These are phyloP conservation scores for Ceratobasidium sp. DNA, from an alignment of 1,284 basidiomycete genomes.

Conservation along the genomic window DNA sequence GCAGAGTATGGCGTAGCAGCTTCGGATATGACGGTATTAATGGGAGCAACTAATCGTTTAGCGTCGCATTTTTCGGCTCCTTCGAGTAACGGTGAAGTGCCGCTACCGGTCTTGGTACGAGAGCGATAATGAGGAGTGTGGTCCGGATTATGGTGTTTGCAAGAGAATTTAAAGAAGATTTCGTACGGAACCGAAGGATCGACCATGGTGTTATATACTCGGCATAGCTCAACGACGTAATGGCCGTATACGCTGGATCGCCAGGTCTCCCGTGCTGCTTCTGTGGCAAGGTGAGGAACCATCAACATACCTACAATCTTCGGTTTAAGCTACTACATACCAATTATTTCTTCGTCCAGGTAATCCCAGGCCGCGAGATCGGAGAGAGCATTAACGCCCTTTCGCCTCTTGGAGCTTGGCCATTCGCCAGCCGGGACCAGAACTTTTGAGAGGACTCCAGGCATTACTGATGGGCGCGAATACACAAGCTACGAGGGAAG, in stretches of 20 bases:
- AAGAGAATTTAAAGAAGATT: constrained; percentile 67
- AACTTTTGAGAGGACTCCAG: neutral
- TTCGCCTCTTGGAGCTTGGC: neutral
- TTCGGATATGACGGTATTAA: too few relatives aligned
- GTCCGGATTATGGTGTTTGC: neutral
- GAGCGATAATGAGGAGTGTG: neutral
- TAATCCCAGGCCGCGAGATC: neutral
- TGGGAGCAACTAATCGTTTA: neutral
- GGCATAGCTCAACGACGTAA: constrained; percentile 1
- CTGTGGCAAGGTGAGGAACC: neutral
- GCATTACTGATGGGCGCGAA: too few relatives aligned
- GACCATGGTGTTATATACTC: constrained; percentile 60
- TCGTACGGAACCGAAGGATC: constrained; percentile 58
- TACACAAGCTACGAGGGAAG: neutral
- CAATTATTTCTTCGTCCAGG: neutral
- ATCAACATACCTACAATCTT: too few relatives aligned
- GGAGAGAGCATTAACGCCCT: neutral
- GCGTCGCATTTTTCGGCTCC: neutral
- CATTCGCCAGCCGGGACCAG: neutral
- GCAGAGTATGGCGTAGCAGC: neutral
- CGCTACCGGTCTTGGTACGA: neutral
- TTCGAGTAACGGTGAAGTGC: neutral
- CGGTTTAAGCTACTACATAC: too few relatives aligned
- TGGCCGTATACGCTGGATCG: neutral
- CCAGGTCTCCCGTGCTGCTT: neutral